Evolutionary conservation across 495 filamentous ascomycete genomes (phyloP), one percentile per base, ranked within the genome.

Genomic region (Glonium stellatum): DNA sequence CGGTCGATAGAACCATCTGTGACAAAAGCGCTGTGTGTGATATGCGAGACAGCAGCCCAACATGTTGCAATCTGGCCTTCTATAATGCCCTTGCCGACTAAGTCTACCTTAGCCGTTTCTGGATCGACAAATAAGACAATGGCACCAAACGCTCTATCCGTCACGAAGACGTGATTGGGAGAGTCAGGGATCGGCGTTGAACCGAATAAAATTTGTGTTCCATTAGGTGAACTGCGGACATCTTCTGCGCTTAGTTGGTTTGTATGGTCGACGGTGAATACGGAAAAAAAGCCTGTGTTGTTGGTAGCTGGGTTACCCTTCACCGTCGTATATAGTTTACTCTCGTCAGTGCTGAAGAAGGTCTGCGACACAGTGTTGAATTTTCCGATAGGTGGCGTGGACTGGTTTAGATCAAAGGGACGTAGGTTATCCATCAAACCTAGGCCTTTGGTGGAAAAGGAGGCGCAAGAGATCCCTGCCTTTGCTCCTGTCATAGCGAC

Each of bases 191-290:
- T 73, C 12, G 67, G 44, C 1, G 74, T 69, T 0, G 75, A 71
- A 1, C 83, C 83, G 61, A 84, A 85, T 1, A 84, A 70, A 5
- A 84, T 77, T 0, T 73, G 73, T 0, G 80, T 83, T 22, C 80
- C 81, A 0, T 52, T 35, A 12, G 68, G 68, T 18, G 52, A 61
- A 50, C 37, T 52, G 36, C 62, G 61, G 4, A n/a, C n/a, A n/a
- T n/a, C n/a, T n/a, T n/a, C n/a, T n/a, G n/a, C n/a, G 55, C 67
- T n/a, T 69, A 72, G 22, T 59, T 22, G 1, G 12, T 69, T 4
- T 63, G 60, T 6, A 75, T 66, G 4, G 12, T 54, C 1, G 59
- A 22, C 71, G 5, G 77, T 64, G 56, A 80, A 80, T 8, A 70
- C 65, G 3, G 80, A 76, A 18, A 85, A 49, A 59, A 80, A 84